These are phyloP conservation scores for Hordeum marinum DNA, from an alignment of 176 grass and related monocot genomes.

Conservation along the genomic window DNA sequence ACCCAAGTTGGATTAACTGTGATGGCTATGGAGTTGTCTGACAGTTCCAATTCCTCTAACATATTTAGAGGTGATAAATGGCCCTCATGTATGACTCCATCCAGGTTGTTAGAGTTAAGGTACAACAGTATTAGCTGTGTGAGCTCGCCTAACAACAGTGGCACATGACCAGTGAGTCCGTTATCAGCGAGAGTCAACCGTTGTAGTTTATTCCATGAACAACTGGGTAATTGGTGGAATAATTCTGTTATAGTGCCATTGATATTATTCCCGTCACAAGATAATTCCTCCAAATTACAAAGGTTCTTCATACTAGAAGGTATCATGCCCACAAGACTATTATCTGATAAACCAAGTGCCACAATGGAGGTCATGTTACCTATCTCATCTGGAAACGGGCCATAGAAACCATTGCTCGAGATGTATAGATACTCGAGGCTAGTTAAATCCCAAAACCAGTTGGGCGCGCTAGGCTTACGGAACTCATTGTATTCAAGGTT, in stretches of 20 bases:
- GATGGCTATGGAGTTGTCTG: neutral
- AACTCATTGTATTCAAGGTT: neutral
- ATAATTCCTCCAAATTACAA: neutral
- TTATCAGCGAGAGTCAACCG: neutral
- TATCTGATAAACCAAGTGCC: neutral
- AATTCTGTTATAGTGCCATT: neutral
- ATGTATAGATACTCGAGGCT: neutral
- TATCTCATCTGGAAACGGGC: neutral
- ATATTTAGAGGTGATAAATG: neutral
- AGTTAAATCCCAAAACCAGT: neutral
- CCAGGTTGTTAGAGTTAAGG: neutral
- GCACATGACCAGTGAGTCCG: neutral
- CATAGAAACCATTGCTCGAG: fast-evolving
- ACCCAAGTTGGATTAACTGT: neutral
- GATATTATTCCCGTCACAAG: neutral
- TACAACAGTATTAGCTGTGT: neutral
- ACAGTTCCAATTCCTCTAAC: neutral
- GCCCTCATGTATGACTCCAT: neutral
- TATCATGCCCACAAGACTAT: neutral
- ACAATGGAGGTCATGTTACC: neutral
- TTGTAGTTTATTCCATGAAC: neutral
- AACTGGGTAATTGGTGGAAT: neutral
- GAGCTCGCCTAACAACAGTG: neutral
- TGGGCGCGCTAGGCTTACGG: neutral
- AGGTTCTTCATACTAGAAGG: neutral